phyloP scores from a whole-genome alignment of 2,329 filamentous ascomycete genomes.

The Botrytis fragariae region DNA sequence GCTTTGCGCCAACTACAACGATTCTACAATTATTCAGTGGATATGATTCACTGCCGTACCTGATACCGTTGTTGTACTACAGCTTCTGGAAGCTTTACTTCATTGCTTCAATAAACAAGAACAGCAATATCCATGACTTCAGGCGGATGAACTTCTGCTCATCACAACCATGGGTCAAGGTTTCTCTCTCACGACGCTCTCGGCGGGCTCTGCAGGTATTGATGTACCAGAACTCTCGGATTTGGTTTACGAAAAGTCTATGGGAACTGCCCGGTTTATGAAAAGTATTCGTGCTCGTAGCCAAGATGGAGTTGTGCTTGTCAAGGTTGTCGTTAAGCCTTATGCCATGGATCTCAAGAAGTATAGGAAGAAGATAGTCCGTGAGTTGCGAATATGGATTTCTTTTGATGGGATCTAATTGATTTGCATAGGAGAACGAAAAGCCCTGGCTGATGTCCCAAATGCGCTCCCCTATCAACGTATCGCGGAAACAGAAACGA shows the following conservation, averaged over 20 bases:
- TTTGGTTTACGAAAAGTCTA: slow-evolving; percentile 84
- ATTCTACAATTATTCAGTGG: background rate
- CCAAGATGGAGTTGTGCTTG: slow-evolving; percentile 85
- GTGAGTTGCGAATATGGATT: slow-evolving; percentile 48
- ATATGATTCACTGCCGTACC: background rate
- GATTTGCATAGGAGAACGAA: slow-evolving; percentile 66
- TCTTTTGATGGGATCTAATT: slow-evolving; percentile 23
- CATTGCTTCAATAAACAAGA: background rate
- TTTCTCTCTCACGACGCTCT: slow-evolving; percentile 89
- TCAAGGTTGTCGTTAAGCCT: slow-evolving; percentile 93
- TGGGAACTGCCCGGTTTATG: slow-evolving; percentile 92
- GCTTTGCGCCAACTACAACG: background rate
- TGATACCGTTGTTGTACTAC: background rate
- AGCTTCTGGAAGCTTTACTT: slow-evolving; percentile 6
- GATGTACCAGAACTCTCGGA: slow-evolving; percentile 91
- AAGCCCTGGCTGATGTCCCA: slow-evolving; percentile 74
- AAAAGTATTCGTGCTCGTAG: slow-evolving; percentile 91
- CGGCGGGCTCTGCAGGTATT: slow-evolving; percentile 87
- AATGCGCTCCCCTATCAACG: slow-evolving; percentile 90
- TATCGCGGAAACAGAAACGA: slow-evolving; percentile 85
- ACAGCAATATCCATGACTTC: slow-evolving; percentile 31
- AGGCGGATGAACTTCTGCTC: slow-evolving; percentile 31
- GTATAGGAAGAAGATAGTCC: slow-evolving; percentile 73
- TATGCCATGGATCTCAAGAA: slow-evolving; percentile 77
- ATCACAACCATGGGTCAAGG: slow-evolving; percentile 79